These are phyloP conservation scores for Triticum timopheevii DNA, from an alignment of 176 grass and related monocot genomes.

Conservation along the genomic window DNA sequence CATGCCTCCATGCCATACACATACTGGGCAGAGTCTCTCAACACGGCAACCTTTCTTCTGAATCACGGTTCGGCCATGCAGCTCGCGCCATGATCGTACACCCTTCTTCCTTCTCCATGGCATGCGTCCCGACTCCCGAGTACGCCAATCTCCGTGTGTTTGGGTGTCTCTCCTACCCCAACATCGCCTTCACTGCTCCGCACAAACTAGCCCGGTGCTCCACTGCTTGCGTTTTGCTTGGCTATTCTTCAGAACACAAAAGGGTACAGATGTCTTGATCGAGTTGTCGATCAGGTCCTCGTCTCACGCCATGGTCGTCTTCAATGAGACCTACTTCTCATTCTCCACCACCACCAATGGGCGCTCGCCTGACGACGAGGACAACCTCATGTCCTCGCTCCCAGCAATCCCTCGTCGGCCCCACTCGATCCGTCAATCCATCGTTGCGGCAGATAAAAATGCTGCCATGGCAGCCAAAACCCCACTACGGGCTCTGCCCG, in stretches of 20 bases:
- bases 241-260: neutral
- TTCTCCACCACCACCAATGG: neutral
- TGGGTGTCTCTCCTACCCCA: neutral
- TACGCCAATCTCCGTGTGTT: neutral
- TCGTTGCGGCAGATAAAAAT: too few relatives aligned
- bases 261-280: neutral
- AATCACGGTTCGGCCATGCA: neutral
- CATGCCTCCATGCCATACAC: fast-evolving
- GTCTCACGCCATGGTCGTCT: neutral
- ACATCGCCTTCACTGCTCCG: neutral
- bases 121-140: fast-evolving
- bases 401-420: too few relatives aligned
- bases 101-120: neutral
- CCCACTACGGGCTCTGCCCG: too few relatives aligned
- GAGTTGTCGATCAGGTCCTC: fast-evolving
- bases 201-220: neutral
- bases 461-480: too few relatives aligned
- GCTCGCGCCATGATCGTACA: fast-evolving
- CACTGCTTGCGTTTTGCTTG: neutral
- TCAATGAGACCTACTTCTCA: neutral
- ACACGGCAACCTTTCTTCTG: neutral
- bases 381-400: too few relatives aligned
- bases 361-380: too few relatives aligned
- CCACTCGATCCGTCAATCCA: too few relatives aligned
- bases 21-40: neutral